Conservation (phyloP, 2,329 filamentous ascomycete genomes). For the Pseudogymnoascus sp. region DNA sequence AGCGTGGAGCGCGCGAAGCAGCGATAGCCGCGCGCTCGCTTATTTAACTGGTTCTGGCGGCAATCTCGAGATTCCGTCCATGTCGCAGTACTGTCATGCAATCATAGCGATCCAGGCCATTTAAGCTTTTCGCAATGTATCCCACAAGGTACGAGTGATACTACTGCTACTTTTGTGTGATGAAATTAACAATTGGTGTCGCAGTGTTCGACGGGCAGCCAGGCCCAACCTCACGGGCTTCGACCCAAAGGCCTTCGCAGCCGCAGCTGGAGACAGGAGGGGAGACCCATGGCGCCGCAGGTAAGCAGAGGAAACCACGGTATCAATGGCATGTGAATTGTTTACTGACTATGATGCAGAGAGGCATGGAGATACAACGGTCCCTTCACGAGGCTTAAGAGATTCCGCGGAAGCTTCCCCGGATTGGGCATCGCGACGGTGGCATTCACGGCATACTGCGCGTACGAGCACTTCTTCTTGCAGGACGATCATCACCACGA, state of each 20-base stretch:
- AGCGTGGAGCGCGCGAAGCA: constrained; percentile 7
- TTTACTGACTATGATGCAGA: constrained; percentile 40
- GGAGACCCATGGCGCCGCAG: constrained; percentile 59
- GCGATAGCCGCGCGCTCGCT: constrained; percentile 9
- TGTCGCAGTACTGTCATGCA: constrained; percentile 8
- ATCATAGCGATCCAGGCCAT: constrained; percentile 5
- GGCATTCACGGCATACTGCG: constrained; percentile 83
- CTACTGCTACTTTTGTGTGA: constrained; percentile 3
- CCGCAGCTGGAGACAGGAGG: constrained; percentile 52
- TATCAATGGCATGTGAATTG: background rate
- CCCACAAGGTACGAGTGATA: constrained; percentile 23
- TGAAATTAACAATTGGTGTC: constrained; percentile 14
- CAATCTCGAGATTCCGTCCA: background rate
- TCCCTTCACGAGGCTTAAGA: constrained; percentile 78
- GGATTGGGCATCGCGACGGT: constrained; percentile 88
- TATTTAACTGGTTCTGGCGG: constrained; percentile 10
- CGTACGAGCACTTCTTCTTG: constrained; percentile 81
- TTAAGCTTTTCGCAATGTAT: constrained; percentile 23
- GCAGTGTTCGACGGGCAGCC: constrained; percentile 28
- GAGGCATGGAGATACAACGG: constrained; percentile 94
- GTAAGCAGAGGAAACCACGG: constrained; percentile 36
- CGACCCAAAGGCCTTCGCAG: constrained; percentile 72
- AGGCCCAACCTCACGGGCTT: constrained; percentile 82
- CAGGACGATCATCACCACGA: constrained; percentile 56
- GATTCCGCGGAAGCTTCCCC: constrained; percentile 79